Percentiles rank a stretch among this genome's conserved stretches.
Conservation (phyloP, 1,139 yeast species). For the Maudiozyma humilis region DNA sequence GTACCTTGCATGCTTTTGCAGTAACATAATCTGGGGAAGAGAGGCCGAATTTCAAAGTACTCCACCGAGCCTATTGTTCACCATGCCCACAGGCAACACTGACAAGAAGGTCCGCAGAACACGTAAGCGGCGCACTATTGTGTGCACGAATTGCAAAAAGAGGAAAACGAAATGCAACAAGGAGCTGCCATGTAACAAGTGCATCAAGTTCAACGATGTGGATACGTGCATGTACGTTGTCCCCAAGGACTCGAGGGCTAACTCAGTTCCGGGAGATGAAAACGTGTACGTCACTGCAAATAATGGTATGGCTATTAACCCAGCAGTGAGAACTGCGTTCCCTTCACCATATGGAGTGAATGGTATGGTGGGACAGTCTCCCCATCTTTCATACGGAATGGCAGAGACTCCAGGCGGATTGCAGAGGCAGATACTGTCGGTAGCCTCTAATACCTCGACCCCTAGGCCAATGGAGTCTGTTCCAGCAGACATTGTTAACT, state of each 20-base stretch:
- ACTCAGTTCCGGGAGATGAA: background rate
- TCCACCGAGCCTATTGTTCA: no score
- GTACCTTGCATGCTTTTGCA: no score
- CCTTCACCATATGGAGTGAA: background rate
- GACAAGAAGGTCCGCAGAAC: slow-evolving; percentile 9
- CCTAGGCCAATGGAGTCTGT: slow-evolving; percentile 1
- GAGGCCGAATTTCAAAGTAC: no score
- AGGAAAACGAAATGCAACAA: slow-evolving; percentile 34
- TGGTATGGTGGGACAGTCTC: background rate
- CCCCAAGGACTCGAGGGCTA: background rate
- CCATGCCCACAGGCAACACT: background rate
- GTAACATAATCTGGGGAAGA: no score
- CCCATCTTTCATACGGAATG: background rate
- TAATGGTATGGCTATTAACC: background rate
- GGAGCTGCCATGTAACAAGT: slow-evolving; percentile 30
- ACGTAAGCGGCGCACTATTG: slow-evolving; percentile 27
- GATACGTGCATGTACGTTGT: slow-evolving; percentile 17
- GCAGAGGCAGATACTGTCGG: background rate
- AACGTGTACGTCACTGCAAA: no score
- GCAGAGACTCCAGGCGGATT: background rate
- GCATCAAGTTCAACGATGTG: slow-evolving; percentile 22
- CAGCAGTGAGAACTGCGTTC: background rate
- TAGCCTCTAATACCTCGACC: background rate
- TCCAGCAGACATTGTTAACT: slow-evolving; percentile 11
- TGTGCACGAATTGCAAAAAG: slow-evolving; percentile 32